Evolutionary conservation across 2,329 filamentous ascomycete genomes (phyloP).

Genomic region (Arthrobotrys megalospora): DNA sequence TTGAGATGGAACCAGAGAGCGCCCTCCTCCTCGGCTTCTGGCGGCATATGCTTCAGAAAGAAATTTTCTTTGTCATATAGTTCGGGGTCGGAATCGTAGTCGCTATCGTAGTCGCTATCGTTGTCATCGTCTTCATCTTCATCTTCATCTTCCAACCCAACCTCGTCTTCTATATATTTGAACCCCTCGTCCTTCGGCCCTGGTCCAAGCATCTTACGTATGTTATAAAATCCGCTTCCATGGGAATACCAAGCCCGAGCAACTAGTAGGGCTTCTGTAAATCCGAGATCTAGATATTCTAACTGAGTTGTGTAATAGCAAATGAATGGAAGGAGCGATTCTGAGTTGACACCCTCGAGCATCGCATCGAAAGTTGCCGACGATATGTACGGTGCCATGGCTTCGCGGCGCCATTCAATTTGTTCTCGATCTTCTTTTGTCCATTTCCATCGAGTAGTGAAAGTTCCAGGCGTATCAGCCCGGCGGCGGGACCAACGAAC

Average conservation of each 20-base stretch:
- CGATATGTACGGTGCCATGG: background rate
- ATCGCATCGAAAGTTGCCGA: slow-evolving; percentile 24
- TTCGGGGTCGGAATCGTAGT: background rate
- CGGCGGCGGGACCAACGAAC: slow-evolving; percentile 18
- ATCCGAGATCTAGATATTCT: slow-evolving; percentile 8
- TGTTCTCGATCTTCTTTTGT: slow-evolving; percentile 1
- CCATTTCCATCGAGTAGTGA: slow-evolving; percentile 25
- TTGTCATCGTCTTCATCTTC: background rate
- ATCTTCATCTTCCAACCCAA: background rate
- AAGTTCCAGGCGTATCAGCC: background rate
- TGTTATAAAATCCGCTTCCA: background rate
- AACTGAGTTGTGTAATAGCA: slow-evolving; percentile 9
- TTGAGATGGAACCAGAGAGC: slow-evolving; percentile 29
- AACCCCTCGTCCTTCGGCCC: background rate
- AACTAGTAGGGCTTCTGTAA: slow-evolving; percentile 5
- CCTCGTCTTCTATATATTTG: slow-evolving; percentile 3
- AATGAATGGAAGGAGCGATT: slow-evolving; percentile 27
- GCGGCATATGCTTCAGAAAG: slow-evolving; percentile 8
- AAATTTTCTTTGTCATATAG: background rate
- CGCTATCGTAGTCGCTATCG: background rate
- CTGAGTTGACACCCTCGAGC: slow-evolving; percentile 34
- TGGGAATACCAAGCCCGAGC: background rate
- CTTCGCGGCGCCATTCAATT: background rate
- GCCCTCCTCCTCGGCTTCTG: background rate
- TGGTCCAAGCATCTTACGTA: background rate